Conservation (phyloP, 345 rosid genomes). For the Camelina sativa region DNA sequence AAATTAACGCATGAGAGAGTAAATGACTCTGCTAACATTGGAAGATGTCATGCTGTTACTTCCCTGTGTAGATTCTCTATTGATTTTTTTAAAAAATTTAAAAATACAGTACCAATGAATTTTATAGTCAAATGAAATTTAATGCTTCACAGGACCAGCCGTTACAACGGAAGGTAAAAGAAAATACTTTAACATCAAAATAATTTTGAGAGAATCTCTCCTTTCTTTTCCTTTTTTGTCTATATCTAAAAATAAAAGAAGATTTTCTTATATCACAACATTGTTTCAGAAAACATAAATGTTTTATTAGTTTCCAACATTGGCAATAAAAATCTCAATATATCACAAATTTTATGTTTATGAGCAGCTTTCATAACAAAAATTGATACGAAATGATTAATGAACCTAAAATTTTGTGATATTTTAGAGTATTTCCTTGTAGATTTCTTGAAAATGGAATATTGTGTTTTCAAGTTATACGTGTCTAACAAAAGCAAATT, state of each 20-base stretch:
- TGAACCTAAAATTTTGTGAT: neutral
- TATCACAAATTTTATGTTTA: neutral
- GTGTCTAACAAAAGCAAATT: slow-evolving; percentile 22
- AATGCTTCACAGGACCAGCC: slow-evolving; percentile 38
- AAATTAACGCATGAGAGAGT: slow-evolving; percentile 12
- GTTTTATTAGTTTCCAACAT: neutral
- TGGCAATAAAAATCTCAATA: neutral
- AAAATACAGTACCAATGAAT: too few relatives aligned
- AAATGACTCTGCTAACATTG: slow-evolving; percentile 28
- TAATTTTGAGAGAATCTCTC: slow-evolving; percentile 20
- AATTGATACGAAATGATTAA: neutral
- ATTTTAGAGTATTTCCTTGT: neutral
- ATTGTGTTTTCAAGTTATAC: slow-evolving; percentile 8
- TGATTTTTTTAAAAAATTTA: too few relatives aligned
- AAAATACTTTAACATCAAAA: neutral
- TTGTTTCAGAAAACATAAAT: neutral
- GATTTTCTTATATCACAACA: neutral
- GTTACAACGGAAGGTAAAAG: slow-evolving; percentile 30
- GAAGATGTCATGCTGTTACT: slow-evolving; percentile 30
- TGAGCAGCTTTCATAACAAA: neutral
- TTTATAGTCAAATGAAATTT: slow-evolving; percentile 30
- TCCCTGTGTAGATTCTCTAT: neutral
- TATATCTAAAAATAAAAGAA: neutral
- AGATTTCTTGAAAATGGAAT: neutral
- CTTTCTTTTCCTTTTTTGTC: neutral